Evolutionary conservation across 495 filamentous ascomycete species (phyloP), one percentile per base, ranked within the genome.

Genomic region (Neurospora terricola): DNA sequence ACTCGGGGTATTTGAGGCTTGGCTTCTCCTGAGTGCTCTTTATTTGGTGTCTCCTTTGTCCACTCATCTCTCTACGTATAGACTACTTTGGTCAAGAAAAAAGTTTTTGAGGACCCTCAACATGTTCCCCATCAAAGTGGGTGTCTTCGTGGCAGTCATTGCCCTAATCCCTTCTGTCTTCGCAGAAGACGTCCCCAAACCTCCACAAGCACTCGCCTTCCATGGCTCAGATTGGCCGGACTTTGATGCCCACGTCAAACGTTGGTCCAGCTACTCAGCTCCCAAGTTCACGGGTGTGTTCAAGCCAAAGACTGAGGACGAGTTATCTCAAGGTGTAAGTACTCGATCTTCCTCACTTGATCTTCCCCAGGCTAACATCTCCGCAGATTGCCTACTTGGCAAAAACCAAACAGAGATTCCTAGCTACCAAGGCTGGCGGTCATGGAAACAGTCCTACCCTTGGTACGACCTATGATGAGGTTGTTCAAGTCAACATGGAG

Each of bases 401-500:
- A 0, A 54, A 54, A 54, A 54, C 21, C 2, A 54, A 27, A 11
- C 45, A 54, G 21, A 23, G 45, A 5, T 54, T 54, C 21, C 21
- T 54, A 14, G 45, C 45, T 2, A 54, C 45, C 45, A 54, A 54
- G 5, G 21, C 45, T 5, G 45, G 45, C 21, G 45, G 45, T 1
- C 45, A 54, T 54, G 45, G 45, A 54, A 54, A 54, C 45, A 54
- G 45, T 6, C 45, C 45, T 54, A 54, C 11, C 11, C 45, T 54
- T 6, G 45, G 45, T 11, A 54, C 45, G 0, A 14, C 45, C 0
- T 54, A 54, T 54, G 2, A 54, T 54, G 45, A 54, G 4, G 21
- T 54, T 54, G 21, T 75, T 23, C 74, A 73, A 10, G 71, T 75
- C 37, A 75, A 71, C 38, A 71, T 75, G 74, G 45, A 54, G 2